Conservation (phyloP, 768 basidiomycete species). For the Rhodotorula diobovata region DNA sequence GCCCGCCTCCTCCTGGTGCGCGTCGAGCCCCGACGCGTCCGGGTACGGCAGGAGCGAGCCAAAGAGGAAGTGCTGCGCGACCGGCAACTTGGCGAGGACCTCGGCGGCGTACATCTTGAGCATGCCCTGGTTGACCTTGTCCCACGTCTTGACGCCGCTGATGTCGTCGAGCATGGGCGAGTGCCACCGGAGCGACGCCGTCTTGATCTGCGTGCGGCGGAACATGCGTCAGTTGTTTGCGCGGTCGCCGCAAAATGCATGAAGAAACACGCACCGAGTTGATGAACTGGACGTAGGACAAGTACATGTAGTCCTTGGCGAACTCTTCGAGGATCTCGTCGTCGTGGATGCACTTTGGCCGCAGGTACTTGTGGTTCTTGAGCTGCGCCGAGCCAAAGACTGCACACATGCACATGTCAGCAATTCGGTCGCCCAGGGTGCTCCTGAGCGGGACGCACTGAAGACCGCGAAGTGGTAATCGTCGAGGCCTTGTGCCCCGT, state of each 20-base stretch:
- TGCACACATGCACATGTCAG: constrained; percentile 1
- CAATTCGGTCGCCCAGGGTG: too few species aligned
- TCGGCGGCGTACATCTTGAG: constrained; percentile 96
- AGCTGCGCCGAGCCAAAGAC: constrained; percentile 79
- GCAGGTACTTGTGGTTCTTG: constrained; percentile 75
- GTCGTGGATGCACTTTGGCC: constrained; percentile 89
- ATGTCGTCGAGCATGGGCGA: constrained; percentile 99
- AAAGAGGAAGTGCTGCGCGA: constrained; percentile 93
- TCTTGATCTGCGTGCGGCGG: constrained; percentile 65
- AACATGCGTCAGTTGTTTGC: not conserved
- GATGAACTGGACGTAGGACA: constrained; percentile 82
- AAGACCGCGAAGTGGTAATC: constrained; percentile 89
- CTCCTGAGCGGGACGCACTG: constrained; percentile 31
- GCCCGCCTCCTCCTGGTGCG: constrained; percentile 19
- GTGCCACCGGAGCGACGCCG: constrained; percentile 92
- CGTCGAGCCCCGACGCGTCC: constrained; percentile 20
- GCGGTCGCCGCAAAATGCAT: not conserved
- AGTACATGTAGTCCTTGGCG: constrained; percentile 89
- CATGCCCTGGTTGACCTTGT: constrained; percentile 94
- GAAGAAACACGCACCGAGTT: constrained; percentile 61
- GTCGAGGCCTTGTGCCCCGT: constrained; percentile 88
- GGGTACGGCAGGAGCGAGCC: constrained; percentile 62
- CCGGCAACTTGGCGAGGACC: constrained; percentile 89
- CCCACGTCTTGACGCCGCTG: constrained; percentile 60
- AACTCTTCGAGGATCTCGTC: constrained; percentile 86